Evolutionary conservation across 2,329 filamentous ascomycete species (phyloP), one percentile per base, ranked within the genome.

Genomic region (Periconia sp.): DNA sequence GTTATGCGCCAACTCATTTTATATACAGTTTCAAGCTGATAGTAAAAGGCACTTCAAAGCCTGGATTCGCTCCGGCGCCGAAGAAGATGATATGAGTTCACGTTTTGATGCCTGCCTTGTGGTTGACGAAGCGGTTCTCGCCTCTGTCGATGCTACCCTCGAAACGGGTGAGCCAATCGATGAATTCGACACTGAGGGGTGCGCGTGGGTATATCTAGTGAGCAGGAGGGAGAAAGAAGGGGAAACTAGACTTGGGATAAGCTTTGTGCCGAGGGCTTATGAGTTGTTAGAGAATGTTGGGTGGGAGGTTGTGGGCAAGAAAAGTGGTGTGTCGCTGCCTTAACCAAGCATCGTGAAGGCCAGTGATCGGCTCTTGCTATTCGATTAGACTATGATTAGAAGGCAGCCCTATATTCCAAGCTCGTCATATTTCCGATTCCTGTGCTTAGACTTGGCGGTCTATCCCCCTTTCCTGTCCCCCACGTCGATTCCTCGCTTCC

Each of bases 401-500:
- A n/a, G n/a, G n/a, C n/a, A n/a, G n/a, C n/a, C n/a, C n/a, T n/a
- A n/a, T 28, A 6, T 25, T 15, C 10, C 5, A 37, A 16, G 10
- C 5, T 39, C 18, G 24, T 22, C 8, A 31, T 21, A 3, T 18
- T 19, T 13, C 28, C 37, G 22, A 29, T 29, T 15, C 12, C 23
- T 10, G 26, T 34, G 29, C 48, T 48, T 38, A 51, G 43, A 40
- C 53, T 58, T 9, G 49, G 54, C 29, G 59, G 59, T 24, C 54
- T 47, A 61, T 77, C 73, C 44, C 71, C 69, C 31, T 50, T 52
- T 31, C 43, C 59, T 4, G 71, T 74, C 4, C 74, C 74, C 74
- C 74, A 77, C 9, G 47, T 48, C 57, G 73, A 74, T 54, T 76
- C 74, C 28, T 48, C 63, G 12, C 56, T 52, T 3, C 73, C 74